Evolutionary conservation across 164 flowering plant genomes (phyloP), one percentile per base, ranked within the genome.

Genomic region (Sextonia rubra): DNA sequence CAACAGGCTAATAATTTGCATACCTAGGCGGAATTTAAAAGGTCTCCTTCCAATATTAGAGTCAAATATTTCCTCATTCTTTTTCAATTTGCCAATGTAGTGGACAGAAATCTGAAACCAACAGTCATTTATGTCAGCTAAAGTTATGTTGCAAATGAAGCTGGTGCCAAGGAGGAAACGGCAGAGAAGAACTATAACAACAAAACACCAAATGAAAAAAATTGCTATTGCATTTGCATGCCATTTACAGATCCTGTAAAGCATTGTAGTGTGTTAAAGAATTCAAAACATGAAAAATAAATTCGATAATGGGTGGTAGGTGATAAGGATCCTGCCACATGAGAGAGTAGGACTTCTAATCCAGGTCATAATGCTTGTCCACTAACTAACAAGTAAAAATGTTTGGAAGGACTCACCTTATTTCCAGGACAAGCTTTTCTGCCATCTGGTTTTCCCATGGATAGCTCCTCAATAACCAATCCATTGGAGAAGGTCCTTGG

Each of bases 361-460:
- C 58, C 58, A 52, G 20, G 58, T 15, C 14, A 52, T 52, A 20
- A 20, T 52, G 14, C 20, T 14, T 15, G 58, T 52, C 58, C 17
- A 12, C 58, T 15, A 15, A 24, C 27, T 22, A 2, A 61, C 12
- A 24, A 61, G 3, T 61, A 9, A 61, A 24, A 37, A 37, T 37
- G 11, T 22, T 9, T n/a, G 4, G 47, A 26, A 14, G 5, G 44
- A 55, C 61, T 55, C 63, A 91, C 99, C 89, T 81, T 83, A 18
- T 80, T 87, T 64, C 99, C 99, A 71, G 82, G 86, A 71, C 90
- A 74, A 68, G 99, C 97, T 80, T 80, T 85, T 82, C 85, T 89
- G 32, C 97, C 99, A 83, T 91, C 88, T 63, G 98, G 94, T 81
- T 88, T 88, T 26, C 98, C 99, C 94, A 96, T 90, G 55, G 75